These are phyloP conservation scores for Colletotrichum coccodes DNA, from an alignment of 2,329 filamentous ascomycete species.

Conservation along the genomic window DNA sequence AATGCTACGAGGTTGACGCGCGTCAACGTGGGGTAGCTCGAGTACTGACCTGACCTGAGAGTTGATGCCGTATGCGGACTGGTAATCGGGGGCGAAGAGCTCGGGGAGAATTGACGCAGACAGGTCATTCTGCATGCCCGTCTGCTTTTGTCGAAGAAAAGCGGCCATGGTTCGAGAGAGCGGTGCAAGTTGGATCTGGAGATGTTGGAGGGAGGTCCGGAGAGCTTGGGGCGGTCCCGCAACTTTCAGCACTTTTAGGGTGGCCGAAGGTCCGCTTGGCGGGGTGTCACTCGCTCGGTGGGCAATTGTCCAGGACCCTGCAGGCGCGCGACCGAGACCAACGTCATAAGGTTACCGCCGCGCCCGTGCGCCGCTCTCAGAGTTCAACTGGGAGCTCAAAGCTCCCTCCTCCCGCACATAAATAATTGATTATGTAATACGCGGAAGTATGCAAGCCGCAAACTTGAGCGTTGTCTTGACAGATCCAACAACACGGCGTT, in stretches of 20 bases:
- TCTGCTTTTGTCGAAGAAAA: conserved; percentile 91
- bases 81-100: conserved; percentile 85
- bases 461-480: neutral
- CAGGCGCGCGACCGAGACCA: conserved; percentile 3
- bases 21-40: conserved; percentile 31
- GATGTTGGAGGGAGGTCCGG: conserved; percentile 20
- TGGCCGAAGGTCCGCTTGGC: conserved; percentile 24
- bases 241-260: conserved; percentile 20
- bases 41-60: conserved; percentile 71
- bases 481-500: neutral
- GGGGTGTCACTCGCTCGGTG: conserved; percentile 16
- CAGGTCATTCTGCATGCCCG: conserved; percentile 91
- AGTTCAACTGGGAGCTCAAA: neutral
- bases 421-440: neutral
- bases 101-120: conserved; percentile 83
- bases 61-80: conserved; percentile 84
- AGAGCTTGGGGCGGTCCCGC: conserved; percentile 1
- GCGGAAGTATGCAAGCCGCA: neutral
- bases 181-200: conserved; percentile 31
- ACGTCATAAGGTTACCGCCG: conserved; percentile 25
- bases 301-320: conserved; percentile 24
- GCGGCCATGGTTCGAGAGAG: conserved; percentile 48
- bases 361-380: conserved; percentile 4
- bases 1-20: conserved; percentile 20
- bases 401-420: neutral